Evolutionary conservation across 108 stramenopile species (phyloP).

Genomic region (Bacterosira constricta): DNA sequence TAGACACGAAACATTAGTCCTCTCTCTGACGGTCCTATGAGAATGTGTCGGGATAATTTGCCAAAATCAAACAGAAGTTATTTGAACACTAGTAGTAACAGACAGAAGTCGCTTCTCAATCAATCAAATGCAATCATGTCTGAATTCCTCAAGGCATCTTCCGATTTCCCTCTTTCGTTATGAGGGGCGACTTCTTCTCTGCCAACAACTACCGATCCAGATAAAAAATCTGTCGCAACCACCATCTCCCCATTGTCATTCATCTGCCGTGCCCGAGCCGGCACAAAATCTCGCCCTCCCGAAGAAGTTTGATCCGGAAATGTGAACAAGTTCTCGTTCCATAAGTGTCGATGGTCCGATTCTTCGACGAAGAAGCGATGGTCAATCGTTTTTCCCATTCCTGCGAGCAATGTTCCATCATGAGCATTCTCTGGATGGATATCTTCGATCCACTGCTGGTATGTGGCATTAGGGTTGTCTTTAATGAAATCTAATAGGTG

Average conservation of each 20-base stretch:
- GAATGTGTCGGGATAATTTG: no score
- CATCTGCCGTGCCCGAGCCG: conserved; percentile 35
- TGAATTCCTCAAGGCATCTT: not conserved
- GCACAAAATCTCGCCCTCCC: conserved; percentile 17
- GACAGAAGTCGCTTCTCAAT: no score
- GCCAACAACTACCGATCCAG: conserved; percentile 11
- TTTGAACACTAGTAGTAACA: no score
- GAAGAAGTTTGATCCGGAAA: conserved; percentile 2
- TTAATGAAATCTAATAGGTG: conserved; percentile 21
- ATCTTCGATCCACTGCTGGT: conserved; percentile 77
- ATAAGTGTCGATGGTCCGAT: conserved; percentile 70
- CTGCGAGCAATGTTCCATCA: conserved; percentile 42
- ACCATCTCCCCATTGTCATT: conserved; percentile 35
- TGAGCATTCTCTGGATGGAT: conserved; percentile 79
- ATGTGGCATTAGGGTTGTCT: conserved; percentile 58
- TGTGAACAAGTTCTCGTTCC: conserved; percentile 59
- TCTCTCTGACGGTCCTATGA: no score
- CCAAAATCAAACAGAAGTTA: no score
- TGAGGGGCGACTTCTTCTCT: not conserved
- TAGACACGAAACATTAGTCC: no score
- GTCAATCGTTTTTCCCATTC: conserved; percentile 58
- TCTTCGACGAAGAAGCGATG: conserved; percentile 79
- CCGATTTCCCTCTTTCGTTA: not conserved
- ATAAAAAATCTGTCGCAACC: conserved; percentile 34
- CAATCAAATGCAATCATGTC: conserved; percentile 4